Conservation (phyloP, 768 basidiomycete species). For the Trametes gibbosa region DNA sequence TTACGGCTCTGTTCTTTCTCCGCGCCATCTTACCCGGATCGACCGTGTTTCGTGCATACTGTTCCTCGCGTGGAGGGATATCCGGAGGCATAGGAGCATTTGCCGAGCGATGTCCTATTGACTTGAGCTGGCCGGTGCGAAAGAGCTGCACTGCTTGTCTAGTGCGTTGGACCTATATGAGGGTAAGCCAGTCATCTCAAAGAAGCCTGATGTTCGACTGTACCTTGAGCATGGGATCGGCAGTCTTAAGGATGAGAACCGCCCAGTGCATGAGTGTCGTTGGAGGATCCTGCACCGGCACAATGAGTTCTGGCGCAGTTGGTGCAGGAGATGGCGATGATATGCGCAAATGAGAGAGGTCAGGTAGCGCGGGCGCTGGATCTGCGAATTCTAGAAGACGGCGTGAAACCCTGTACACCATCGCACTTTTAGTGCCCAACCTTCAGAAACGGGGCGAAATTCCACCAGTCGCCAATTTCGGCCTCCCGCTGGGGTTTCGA, state of each 20-base stretch:
- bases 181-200: neutral
- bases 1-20: conserved; percentile 63
- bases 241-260: conserved; percentile 72
- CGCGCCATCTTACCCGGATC: conserved; percentile 58
- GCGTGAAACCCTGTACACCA: neutral
- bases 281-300: conserved; percentile 50
- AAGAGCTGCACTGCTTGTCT: conserved; percentile 67
- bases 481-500: conserved; percentile 55
- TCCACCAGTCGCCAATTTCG: conserved; percentile 64
- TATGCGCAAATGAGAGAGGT: conserved; percentile 24
- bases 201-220: neutral
- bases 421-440: conserved; percentile 28
- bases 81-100: conserved; percentile 56
- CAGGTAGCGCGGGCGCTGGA: conserved; percentile 44
- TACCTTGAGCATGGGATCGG: conserved; percentile 67
- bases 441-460: conserved; percentile 70
- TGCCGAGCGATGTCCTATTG: conserved; percentile 54
- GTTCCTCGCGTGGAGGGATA: conserved; percentile 59
- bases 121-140: conserved; percentile 63
- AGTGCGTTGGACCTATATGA: conserved; percentile 59
- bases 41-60: conserved; percentile 48
- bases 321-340: conserved; percentile 12
- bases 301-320: conserved; percentile 38
- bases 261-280: conserved; percentile 77
- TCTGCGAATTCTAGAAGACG: conserved; percentile 56